Base-by-base conservation (phyloP, 2,329 filamentous ascomycete genomes). In the Cercospora beticola region DNA sequence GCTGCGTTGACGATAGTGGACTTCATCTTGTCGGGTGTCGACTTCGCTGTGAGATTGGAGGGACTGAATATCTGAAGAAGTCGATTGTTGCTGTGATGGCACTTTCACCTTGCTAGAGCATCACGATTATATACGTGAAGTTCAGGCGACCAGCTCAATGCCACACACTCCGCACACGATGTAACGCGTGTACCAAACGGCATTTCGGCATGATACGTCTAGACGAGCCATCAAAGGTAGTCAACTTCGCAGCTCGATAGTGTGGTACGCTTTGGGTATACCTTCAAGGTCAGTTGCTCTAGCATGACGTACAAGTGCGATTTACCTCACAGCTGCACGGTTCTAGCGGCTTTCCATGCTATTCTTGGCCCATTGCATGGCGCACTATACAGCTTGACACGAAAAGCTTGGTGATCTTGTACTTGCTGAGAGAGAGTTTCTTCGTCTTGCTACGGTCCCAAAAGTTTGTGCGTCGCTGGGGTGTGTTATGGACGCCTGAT, bases 1-100 rank as follows among this genome's bases (percentile, higher is more conserved):
- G 68, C 67, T 46, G 65, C 33, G 54, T 57, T 36, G 23, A 62
- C 49, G 52, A 68, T 60, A 43, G 49, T 59, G 26, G 70, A 59
- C 65, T 72, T 71, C 68, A 71, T 71, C 21, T 58, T 71, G 62
- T n/a, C 43, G 21, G 40, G 31, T 54, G 31, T 33, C 31, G 21
- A 54, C 14, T 62, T 46, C 10, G 62, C 36, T 18, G 56, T 56
- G n/a, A n/a, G n/a, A n/a, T n/a, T n/a, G n/a, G n/a, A n/a, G n/a
- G n/a, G n/a, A n/a, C n/a, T n/a, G n/a, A n/a, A n/a, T n/a, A n/a
- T n/a, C n/a, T n/a, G 23, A 28, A 56, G 62, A 40, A 30, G 21
- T 67, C 18, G 16, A 30, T 23, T 36, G 49, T 56, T 43, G 49
- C 28, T 57, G 43, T 26, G 49, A n/a, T 56, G 49, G 12, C 10